Conservation (phyloP, 2,329 filamentous ascomycete species). For the Gnomoniopsis sp. region DNA sequence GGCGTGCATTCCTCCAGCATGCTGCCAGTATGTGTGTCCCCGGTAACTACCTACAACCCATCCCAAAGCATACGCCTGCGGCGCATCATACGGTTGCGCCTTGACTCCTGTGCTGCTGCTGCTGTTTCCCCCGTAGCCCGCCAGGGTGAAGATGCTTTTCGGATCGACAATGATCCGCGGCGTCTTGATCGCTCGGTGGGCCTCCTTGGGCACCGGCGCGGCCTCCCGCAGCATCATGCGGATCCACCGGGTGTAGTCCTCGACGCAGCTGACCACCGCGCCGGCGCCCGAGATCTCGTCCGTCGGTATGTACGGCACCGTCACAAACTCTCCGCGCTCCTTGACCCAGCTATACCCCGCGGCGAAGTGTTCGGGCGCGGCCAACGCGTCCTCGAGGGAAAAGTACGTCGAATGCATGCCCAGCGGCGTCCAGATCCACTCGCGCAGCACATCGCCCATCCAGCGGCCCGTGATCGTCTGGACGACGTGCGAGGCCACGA, state of each 20-base stretch:
- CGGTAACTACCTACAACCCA: constrained; percentile 36
- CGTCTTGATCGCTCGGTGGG: constrained; percentile 30
- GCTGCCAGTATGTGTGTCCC: constrained; percentile 38
- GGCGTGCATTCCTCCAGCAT: constrained; percentile 41
- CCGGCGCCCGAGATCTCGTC: constrained; percentile 38
- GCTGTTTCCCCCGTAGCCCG: not conserved
- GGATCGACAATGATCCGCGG: constrained; percentile 28
- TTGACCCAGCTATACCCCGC: constrained; percentile 39
- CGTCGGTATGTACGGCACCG: constrained; percentile 25
- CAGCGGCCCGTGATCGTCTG: constrained; percentile 35
- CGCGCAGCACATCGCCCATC: constrained; percentile 37
- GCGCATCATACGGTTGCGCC: constrained; percentile 26
- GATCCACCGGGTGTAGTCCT: constrained; percentile 52
- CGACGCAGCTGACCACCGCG: constrained; percentile 40
- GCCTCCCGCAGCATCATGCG: constrained; percentile 40
- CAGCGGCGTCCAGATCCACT: constrained; percentile 40
- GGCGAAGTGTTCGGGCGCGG: constrained; percentile 32
- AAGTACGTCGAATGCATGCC: constrained; percentile 40
- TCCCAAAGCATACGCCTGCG: constrained; percentile 38
- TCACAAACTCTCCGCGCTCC: constrained; percentile 18
- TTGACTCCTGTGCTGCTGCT: not conserved
- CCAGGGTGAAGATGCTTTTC: not conserved
- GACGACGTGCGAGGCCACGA: constrained; percentile 41
- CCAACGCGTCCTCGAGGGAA: constrained; percentile 28
- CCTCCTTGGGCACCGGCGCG: constrained; percentile 31